phyloP scores from a whole-genome alignment of 495 filamentous ascomycete genomes.

The Xylaria telfairii region DNA sequence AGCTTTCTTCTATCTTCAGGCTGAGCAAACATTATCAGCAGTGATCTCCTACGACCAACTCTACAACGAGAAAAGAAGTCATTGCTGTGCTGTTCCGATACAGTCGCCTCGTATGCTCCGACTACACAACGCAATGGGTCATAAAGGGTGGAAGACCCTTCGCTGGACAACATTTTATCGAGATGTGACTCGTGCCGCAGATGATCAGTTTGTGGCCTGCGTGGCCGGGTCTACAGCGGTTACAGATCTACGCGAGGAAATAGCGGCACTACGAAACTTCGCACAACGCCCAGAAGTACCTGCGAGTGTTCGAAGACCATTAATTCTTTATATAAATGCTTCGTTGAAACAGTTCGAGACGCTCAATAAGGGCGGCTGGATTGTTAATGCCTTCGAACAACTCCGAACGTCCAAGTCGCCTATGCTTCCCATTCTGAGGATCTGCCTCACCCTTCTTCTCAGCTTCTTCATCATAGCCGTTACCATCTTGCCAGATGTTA shows the following conservation, averaged over 20 bases:
- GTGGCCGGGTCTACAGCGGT: conserved; percentile 1
- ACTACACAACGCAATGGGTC: not conserved
- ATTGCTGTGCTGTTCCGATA: not conserved
- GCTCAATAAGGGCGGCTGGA: conserved; percentile 13
- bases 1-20: not conserved
- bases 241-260: conserved; percentile 18
- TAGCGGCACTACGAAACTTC: conserved; percentile 7
- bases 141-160: not conserved
- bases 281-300: conserved; percentile 5
- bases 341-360: conserved; percentile 23
- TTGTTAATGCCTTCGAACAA: conserved; percentile 3
- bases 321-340: conserved; percentile 9
- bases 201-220: not conserved
- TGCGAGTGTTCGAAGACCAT: conserved; percentile 5
- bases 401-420: not conserved
- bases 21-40: not conserved
- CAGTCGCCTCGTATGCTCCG: not conserved
- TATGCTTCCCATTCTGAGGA: not conserved
- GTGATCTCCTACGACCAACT: not conserved
- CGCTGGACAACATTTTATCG: conserved; percentile 16
- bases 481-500: conserved; percentile 18
- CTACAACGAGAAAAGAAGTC: not conserved
- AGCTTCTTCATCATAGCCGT: conserved; percentile 19
- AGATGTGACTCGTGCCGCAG: conserved; percentile 9
- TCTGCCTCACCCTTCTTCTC: conserved; percentile 15